Evolutionary conservation across 1,139 yeast genomes (phyloP), one percentile per base, ranked within the genome.

Genomic region (Pichiaceae sp.): DNA sequence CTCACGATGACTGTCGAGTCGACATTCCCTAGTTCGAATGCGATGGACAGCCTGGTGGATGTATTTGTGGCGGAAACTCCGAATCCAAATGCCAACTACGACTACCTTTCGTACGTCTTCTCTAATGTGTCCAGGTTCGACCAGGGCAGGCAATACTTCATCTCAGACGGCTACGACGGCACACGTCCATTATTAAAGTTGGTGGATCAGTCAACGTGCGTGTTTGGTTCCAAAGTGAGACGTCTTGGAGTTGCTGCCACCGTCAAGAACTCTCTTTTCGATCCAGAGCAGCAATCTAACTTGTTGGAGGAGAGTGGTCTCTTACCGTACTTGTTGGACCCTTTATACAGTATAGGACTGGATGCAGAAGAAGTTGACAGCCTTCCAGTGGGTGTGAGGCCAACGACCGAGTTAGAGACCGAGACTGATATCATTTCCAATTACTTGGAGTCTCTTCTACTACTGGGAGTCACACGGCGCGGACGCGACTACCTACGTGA

Each of bases 241-340:
- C 73, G 97, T 58, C 89, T 82, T 56, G 97, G 96, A 51, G 91
- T 86, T 35, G 95, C 95, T 1, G 82, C 95, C 2, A 84, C 96
- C 4, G 83, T 91, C 48, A 91, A 91, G 55, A 91, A 91, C 60
- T 75, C 93, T 0, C 64, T 89, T 36, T 91, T 91, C 53, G 96
- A 89, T 54, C 68, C 85, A 3, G 72, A 78, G 32, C 62, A 73
- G 31, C 97, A 91, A 53, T 62, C 63, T 50, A 59, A 57, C 28
- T 64, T 91, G 34, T 59, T 86, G 28, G 64, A 60, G 11, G 65
- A 70, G 16, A 76, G 86, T 42, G 85, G 89, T 50, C 53, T 89
- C 28, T 66, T 91, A 48, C 95, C 95, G 4, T 86, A 83, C 52
- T 70, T 91, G 27, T 66, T 89, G 40, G 66, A 84, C 35, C 96